Conservation (phyloP, 2,329 filamentous ascomycete genomes). For the Pseudogymnoascus sp. region DNA sequence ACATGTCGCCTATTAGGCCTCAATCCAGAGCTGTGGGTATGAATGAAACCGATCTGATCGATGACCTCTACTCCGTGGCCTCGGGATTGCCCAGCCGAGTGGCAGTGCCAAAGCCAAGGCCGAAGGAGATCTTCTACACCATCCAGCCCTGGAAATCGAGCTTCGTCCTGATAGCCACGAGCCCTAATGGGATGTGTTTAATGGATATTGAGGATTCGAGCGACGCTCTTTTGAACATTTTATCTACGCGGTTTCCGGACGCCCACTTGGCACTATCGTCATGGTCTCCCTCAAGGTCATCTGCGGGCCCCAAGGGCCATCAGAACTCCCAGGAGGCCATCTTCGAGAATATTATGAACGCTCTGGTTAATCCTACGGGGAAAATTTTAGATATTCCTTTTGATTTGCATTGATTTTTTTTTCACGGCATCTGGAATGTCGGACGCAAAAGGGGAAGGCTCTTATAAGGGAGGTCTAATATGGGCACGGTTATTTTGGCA, state of each 20-base stretch:
- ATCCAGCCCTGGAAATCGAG: constrained; percentile 2
- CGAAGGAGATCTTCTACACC: constrained; percentile 7
- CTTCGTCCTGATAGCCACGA: constrained; percentile 5
- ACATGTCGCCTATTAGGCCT: neutral
- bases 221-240: neutral
- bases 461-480: constrained; percentile 9
- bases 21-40: neutral
- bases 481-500: neutral
- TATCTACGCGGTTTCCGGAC: constrained; percentile 2
- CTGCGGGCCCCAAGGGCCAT: neutral
- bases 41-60: neutral
- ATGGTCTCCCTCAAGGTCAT: neutral
- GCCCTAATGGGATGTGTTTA: constrained; percentile 7
- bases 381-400: constrained; percentile 1
- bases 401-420: constrained; percentile 7
- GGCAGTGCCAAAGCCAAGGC: constrained; percentile 1
- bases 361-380: constrained; percentile 4
- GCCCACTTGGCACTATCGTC: constrained; percentile 1
- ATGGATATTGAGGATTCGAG: constrained; percentile 9
- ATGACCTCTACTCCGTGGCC: constrained; percentile 3
- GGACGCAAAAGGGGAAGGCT: neutral
- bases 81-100: constrained; percentile 3
- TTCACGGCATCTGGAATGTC: neutral
- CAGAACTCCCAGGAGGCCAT: constrained; percentile 1
- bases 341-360: constrained; percentile 7